Conservation (phyloP, 2,329 filamentous ascomycete genomes). For the Leptographium galeiforme region DNA sequence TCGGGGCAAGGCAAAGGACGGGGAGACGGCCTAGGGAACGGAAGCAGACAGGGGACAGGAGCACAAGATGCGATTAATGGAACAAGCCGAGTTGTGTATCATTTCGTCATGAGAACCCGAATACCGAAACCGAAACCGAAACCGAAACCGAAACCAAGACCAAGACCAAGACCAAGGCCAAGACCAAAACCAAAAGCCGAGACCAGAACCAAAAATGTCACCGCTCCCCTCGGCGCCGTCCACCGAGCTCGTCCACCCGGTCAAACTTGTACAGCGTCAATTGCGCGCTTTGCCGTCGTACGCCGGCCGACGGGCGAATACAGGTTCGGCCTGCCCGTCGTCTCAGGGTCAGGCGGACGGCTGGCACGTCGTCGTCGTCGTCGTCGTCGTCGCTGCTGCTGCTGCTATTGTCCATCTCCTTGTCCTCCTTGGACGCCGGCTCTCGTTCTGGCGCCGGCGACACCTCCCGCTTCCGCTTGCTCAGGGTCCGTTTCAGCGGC, state of each 20-base stretch:
- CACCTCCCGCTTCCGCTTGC: background rate
- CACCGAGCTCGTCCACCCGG: constrained; percentile 10
- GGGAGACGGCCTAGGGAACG: no score
- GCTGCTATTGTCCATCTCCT: background rate
- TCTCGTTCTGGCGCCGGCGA: background rate
- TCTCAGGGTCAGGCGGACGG: background rate
- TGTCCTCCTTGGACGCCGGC: background rate
- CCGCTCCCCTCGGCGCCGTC: constrained; percentile 5
- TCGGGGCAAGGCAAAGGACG: constrained; percentile 27
- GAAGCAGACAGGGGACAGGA: no score
- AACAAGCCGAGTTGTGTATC: no score
- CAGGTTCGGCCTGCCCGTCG: background rate
- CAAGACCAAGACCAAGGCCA: no score
- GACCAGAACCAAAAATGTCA: no score
- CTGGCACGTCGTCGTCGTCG: background rate
- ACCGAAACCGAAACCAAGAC: background rate
- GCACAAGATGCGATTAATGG: no score
- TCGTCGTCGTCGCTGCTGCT: background rate
- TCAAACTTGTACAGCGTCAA: constrained; percentile 10
- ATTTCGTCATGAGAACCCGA: no score
- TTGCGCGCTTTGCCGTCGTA: background rate
- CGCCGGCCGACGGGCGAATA: background rate
- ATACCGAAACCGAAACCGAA: no score
- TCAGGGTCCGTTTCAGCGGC: background rate
- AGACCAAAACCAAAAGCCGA: background rate